These are phyloP conservation scores for Pseudopyricularia cyperi DNA, from an alignment of 2,329 filamentous ascomycete genomes.

Conservation along the genomic window DNA sequence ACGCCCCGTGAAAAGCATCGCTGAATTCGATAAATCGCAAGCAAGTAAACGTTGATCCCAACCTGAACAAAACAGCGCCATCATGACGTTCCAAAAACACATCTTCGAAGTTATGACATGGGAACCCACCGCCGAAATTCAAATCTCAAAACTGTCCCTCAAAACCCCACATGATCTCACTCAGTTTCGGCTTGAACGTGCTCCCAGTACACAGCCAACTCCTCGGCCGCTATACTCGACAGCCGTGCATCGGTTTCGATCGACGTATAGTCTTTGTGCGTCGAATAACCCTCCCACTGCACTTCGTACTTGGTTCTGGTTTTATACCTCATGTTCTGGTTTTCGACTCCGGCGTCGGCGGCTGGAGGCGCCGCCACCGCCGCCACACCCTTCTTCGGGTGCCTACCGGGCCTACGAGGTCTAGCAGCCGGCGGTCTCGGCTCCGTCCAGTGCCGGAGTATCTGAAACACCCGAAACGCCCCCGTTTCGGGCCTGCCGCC, in stretches of 20 bases:
- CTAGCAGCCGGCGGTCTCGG: neutral
- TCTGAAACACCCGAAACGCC: neutral
- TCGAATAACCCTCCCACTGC: slow-evolving; percentile 2
- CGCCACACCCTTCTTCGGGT: neutral
- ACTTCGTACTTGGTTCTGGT: neutral
- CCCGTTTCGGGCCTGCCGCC: neutral
- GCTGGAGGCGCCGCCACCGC: neutral
- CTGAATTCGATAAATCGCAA: too few species aligned
- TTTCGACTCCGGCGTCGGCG: neutral
- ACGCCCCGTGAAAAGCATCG: too few species aligned
- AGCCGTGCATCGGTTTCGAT: neutral
- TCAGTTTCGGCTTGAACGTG: neutral
- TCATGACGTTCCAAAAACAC: too few species aligned
- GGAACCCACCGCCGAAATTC: too few species aligned
- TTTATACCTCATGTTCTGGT: neutral
- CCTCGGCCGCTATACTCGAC: neutral
- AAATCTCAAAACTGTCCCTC: too few species aligned
- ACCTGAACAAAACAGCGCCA: too few species aligned
- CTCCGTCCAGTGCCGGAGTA: slow-evolving; percentile 1
- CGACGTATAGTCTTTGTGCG: neutral
- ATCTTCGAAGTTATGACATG: too few species aligned
- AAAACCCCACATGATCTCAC: neutral
- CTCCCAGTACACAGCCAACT: neutral
- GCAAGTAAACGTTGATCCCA: too few species aligned
- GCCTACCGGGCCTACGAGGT: neutral